Percentiles rank a stretch among this genome's conserved stretches.
Evolutionary conservation across 148 eudicot species (phyloP).

Genomic region (Camellia japonica): DNA sequence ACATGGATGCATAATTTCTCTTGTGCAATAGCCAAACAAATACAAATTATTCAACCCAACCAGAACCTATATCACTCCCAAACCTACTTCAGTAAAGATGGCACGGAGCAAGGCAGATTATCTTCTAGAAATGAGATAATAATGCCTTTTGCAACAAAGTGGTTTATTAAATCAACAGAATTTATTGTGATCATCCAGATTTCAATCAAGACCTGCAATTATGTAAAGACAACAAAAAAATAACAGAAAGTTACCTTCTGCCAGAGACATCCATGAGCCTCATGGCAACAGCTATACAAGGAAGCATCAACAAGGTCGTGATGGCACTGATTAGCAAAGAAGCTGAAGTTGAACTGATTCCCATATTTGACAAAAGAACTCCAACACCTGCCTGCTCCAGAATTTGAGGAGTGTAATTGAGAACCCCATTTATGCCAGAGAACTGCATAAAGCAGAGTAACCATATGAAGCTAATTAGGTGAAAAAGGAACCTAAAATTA

Average conservation of each 20-base stretch:
- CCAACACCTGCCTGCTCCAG: conserved; percentile 50
- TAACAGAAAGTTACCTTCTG: conserved; percentile 28
- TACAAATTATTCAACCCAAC: not conserved
- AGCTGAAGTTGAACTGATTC: conserved; percentile 40
- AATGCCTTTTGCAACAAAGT: not conserved
- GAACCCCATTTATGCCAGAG: conserved; percentile 54
- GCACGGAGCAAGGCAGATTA: too few relatives aligned
- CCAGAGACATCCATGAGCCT: conserved; percentile 48
- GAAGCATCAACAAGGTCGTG: conserved; percentile 45
- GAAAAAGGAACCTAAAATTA: not conserved
- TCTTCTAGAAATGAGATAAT: not conserved
- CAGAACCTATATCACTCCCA: not conserved
- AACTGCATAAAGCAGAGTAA: conserved; percentile 29
- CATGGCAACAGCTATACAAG: conserved; percentile 55
- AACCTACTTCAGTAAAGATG: not conserved
- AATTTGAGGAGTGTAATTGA: conserved; percentile 54
- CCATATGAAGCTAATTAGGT: not conserved
- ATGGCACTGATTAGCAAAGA: conserved; percentile 44
- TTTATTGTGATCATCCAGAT: not conserved
- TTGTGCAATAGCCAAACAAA: not conserved
- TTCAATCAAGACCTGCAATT: not conserved
- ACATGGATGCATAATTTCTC: not conserved
- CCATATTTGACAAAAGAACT: conserved; percentile 46
- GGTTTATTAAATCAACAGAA: not conserved
- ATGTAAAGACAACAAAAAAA: not conserved